Base-by-base conservation (phyloP, 805 yeast species). In the Candida maesae region DNA sequence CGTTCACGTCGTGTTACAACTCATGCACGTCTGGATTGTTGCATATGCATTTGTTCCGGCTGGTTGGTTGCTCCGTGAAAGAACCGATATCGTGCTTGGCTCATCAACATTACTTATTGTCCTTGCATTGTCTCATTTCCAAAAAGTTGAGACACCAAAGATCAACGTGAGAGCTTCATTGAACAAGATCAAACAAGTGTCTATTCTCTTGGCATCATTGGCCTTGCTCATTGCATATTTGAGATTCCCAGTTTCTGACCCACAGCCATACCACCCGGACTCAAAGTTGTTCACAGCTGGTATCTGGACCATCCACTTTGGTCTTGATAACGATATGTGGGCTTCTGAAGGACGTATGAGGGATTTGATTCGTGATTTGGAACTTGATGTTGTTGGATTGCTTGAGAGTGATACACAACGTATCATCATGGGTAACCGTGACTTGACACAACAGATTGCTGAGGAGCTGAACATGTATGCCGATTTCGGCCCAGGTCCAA, bases 31-130 rank as follows among this genome's bases (percentile, higher is more conserved):
- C 37, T 91, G 98, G 98, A 82, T 84, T 32, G 98, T 93, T 34
- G 99, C 99, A 0, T 93, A 93, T 63, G 98, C 99, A 0, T 93
- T 93, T 66, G 99, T 93, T 35, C 99, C 99, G 10, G 90, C 87
- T 45, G 99, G 99, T 8, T 81, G 83, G 59, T 46, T 84, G 17
- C 68, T 93, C 38, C 77, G 99, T 57, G 99, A 93, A 63, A 76
- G 96, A 60, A 82, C 93, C 1, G 95, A 88, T 60, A 62, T 84
- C 34, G 76, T 93, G 3, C 62, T 89, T 33, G 73, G 73, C 6
- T 46, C 66, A 8, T 78, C 93, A 13, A 77, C 81, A 34, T 48
- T 62, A 0, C 57, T 73, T 34, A 64, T 87, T 19, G 70, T 75
- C 2, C 45, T 70, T 6, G 91, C 91, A 13, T 66, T 81, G 2